phyloP scores from a whole-genome alignment of 148 eudicot species.

The Cornus suecica region DNA sequence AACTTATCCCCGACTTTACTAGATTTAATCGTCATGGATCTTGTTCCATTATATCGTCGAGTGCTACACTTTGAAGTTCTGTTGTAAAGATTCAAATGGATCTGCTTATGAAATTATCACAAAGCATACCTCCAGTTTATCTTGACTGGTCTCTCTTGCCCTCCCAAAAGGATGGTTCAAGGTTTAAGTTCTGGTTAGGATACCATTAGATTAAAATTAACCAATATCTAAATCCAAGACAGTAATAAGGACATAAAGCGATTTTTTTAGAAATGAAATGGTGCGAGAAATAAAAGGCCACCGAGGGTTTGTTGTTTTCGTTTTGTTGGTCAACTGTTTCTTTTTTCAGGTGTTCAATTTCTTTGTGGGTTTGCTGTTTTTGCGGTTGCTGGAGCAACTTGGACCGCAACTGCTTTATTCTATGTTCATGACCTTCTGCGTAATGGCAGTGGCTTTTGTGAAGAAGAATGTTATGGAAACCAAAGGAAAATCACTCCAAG shows the following conservation, averaged over 20 bases:
- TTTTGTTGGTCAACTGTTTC: background rate
- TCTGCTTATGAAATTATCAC: background rate
- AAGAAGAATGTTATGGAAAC: conserved; percentile 89
- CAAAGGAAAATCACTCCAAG: conserved; percentile 93
- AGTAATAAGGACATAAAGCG: background rate
- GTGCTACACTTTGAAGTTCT: background rate
- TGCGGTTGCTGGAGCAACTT: conserved; percentile 77
- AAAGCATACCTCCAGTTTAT: no score
- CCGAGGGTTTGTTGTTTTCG: background rate
- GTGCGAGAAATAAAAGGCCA: background rate
- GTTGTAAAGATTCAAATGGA: background rate
- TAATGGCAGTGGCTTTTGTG: conserved; percentile 79
- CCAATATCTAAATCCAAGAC: no score
- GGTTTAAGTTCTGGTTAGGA: background rate
- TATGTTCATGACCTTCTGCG: conserved; percentile 67
- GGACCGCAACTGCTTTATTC: conserved; percentile 81
- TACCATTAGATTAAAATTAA: no score
- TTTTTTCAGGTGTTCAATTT: conserved; percentile 69
- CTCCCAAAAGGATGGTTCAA: background rate
- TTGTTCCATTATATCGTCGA: background rate
- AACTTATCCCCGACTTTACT: background rate
- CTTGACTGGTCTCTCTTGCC: no score
- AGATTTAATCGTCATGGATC: background rate
- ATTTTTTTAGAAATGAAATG: no score
- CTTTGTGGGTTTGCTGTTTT: conserved; percentile 84